These are phyloP conservation scores for Oemleria cerasiformis DNA, from an alignment of 306 rosid genomes.

Conservation along the genomic window DNA sequence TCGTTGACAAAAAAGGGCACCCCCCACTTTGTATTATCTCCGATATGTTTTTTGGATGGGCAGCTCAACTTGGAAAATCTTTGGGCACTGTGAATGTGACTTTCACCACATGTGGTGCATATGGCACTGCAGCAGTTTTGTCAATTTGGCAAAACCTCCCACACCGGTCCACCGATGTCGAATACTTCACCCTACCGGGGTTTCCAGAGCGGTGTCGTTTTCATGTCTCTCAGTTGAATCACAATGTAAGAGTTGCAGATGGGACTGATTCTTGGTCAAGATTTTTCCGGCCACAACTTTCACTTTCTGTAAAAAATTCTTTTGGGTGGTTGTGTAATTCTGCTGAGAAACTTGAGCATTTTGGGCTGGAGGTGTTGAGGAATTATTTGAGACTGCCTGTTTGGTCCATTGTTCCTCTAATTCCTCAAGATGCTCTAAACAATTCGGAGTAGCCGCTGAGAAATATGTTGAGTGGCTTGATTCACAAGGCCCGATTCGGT, in stretches of 20 bases:
- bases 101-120: constrained; percentile 5
- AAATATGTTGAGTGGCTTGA: constrained; percentile 56
- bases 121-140: neutral
- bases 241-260: constrained; percentile 40
- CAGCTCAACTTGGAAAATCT: constrained; percentile 40
- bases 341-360: constrained; percentile 55
- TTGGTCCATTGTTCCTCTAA: constrained; percentile 25
- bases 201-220: constrained; percentile 42
- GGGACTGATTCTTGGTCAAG: constrained; percentile 60
- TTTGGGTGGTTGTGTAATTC: constrained; percentile 70
- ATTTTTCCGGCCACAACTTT: constrained; percentile 39
- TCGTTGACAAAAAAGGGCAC: constrained; percentile 40
- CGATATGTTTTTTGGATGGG: constrained; percentile 62
- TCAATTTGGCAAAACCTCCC: constrained; percentile 2
- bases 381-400: constrained; percentile 31
- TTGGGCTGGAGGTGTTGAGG: constrained; percentile 53
- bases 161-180: constrained; percentile 37
- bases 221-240: constrained; percentile 46
- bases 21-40: constrained; percentile 40
- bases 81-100: constrained; percentile 17
- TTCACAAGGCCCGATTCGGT: constrained; percentile 39
- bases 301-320: constrained; percentile 31
- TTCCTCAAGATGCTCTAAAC: constrained; percentile 39
- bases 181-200: constrained; percentile 32
- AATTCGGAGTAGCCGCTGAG: constrained; percentile 39